Evolutionary conservation across 2,329 filamentous ascomycete genomes (phyloP).

Genomic region (Cordyceps militaris): DNA sequence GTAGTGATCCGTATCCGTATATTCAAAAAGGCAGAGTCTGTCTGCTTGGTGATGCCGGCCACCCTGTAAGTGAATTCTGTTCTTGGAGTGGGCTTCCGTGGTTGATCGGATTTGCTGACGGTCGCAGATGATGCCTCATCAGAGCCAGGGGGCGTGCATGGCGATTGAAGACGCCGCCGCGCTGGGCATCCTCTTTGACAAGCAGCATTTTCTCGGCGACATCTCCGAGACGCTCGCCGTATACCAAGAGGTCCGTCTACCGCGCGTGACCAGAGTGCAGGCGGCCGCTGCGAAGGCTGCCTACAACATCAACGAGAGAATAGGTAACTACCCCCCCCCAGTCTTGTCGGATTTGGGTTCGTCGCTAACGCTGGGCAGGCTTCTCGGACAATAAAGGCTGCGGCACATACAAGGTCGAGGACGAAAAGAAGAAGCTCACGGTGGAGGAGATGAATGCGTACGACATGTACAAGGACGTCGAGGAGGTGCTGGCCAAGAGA

Average conservation of each 20-base stretch:
- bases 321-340: slow-evolving; percentile 32
- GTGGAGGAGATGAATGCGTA: slow-evolving; percentile 66
- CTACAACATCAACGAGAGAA: slow-evolving; percentile 57
- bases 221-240: slow-evolving; percentile 39
- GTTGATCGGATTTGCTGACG: neutral
- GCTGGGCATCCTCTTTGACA: slow-evolving; percentile 53
- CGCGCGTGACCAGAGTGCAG: slow-evolving; percentile 50
- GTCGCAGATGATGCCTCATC: slow-evolving; percentile 60
- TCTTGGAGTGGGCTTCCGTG: neutral
- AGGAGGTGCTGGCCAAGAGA: slow-evolving; percentile 36
- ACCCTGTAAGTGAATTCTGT: slow-evolving; percentile 39
- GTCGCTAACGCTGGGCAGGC: slow-evolving; percentile 27
- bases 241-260: slow-evolving; percentile 47
- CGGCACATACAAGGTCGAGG: slow-evolving; percentile 53
- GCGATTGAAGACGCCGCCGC: slow-evolving; percentile 60
- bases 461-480: slow-evolving; percentile 51
- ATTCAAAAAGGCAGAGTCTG: slow-evolving; percentile 44
- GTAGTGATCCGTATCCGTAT: slow-evolving; percentile 48
- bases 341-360: neutral
- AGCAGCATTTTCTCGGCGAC: slow-evolving; percentile 38
- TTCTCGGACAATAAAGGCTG: slow-evolving; percentile 55
- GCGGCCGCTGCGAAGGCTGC: slow-evolving; percentile 49
- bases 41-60: slow-evolving; percentile 59
- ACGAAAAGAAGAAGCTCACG: slow-evolving; percentile 54
- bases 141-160: slow-evolving; percentile 63